Evolutionary conservation across 179 eudicot species (phyloP), one percentile per base, ranked within the genome.

Genomic region (Patellifolia procumbens): DNA sequence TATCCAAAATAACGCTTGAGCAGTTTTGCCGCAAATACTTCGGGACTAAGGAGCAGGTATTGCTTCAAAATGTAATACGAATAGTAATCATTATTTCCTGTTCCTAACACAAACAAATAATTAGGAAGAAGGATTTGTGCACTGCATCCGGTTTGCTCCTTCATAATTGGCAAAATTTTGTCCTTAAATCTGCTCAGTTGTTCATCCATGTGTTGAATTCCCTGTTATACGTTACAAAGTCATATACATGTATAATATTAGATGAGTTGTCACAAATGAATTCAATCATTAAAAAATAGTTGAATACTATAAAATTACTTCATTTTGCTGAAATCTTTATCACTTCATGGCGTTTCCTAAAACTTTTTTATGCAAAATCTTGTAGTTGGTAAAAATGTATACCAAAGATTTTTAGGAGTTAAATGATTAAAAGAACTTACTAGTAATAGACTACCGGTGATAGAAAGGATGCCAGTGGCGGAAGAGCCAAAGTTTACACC

Each of bases 41-140:
- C 58, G 22, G 24, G 58, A 52, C 24, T 19, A 1, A 52, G 1
- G 26, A 52, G 1, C 7, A 52, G 20, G 58, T 52, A 52, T 52
- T 52, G 58, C 58, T 52, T 52, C 58, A 52, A n/a, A 17, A 52
- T 52, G 58, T 52, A 52, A 52, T 52, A 52, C 22, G 58, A 52
- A 20, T n/a, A 52, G 58, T 52, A 52, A 52, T 52, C 58, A n/a
- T 52, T 52, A n/a, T 52, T 52, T 52, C 58, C 58, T 52, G 58
- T 7, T 52, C 24, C 58, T 0, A 52, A 17, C 22, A 52, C 58
- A 52, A 52, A 52, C 58, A 52, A 52, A 8, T 52, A 52, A 4
- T 20, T 22, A 52, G 58, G 58, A 52, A 52, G 58, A 19, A 52
- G 19, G 10, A 19, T 7, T 52, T 52, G 8, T 8, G 24, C 58